Base-by-base conservation (phyloP, 2,329 filamentous ascomycete genomes). In the Monilinia fructigena region DNA sequence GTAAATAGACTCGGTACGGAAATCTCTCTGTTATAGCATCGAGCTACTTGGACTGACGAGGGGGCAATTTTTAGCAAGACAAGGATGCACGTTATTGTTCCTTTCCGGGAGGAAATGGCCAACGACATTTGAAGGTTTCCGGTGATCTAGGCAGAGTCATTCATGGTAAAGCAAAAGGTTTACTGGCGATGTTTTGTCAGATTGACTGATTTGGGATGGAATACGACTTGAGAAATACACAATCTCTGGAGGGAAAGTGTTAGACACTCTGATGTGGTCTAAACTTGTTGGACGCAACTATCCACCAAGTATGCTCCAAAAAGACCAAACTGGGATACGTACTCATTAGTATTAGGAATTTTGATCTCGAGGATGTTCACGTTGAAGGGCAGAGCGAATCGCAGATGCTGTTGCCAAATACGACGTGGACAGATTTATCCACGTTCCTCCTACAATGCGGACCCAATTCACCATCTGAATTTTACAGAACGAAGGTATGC, bases 351-450 rank as follows among this genome's bases (percentile, higher is more conserved):
- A 31, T 11, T 69, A 93, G 90, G 84, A 99, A 99, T 84, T 99
- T 97, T 80, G 87, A 89, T 66, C 84, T 97, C 68, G 89, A 92
- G 74, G 94, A 98, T 77, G 93, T 98, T 53, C 93, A 99, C 75
- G 87, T 98, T 50, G 93, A 97, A 78, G 93, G 69, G 89, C 91
- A 23, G 90, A 96, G 81, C 89, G 95, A 72, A 99, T 99, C 74
- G 92, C 87, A 61, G 92, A 97, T 77, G 93, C 95, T 63, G 92
- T 93, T 63, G 95, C 94, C 75, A 99, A 99, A 81, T 99, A 99
- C 80, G 94, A 99, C 75, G 88, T 97, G 72, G 95, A 99, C 80
- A 89, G 95, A 71, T 99, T 92, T 79, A 93, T 99, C 71, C 95
- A 99, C 74, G 89, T 99, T 99, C 95, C 12, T 97, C 93, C 42